A percentile compares a stretch with the other conserved stretches of the same genome.
phyloP scores from a whole-genome alignment of 768 basidiomycete species.

The Grammothele lineata region DNA sequence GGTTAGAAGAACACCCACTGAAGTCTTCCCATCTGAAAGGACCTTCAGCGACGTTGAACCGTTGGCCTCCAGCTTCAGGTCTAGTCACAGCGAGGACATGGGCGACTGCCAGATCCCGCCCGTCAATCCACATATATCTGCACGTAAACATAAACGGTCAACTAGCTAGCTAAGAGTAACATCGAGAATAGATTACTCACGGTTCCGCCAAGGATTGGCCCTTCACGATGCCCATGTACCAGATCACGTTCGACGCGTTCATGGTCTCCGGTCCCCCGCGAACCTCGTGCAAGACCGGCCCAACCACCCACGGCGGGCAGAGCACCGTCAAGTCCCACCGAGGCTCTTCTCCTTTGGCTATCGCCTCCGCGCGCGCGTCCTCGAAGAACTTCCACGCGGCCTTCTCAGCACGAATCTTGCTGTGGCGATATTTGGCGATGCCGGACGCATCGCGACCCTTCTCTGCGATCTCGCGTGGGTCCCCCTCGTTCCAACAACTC shows the following conservation, averaged over 20 bases:
- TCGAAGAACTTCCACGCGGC: slow-evolving; percentile 49
- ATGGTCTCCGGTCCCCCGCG: slow-evolving; percentile 25
- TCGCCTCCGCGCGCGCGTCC: slow-evolving; percentile 31
- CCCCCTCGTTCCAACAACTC: slow-evolving; percentile 56
- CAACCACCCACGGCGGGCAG: slow-evolving; percentile 41
- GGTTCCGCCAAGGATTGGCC: neutral
- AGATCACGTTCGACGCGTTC: slow-evolving; percentile 27
- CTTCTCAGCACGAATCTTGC: slow-evolving; percentile 59
- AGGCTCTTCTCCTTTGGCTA: slow-evolving; percentile 20
- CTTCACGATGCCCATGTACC: slow-evolving; percentile 5
- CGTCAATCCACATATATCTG: slow-evolving; percentile 26
- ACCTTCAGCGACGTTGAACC: slow-evolving; percentile 29
- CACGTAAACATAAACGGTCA: no score
- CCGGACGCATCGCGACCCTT: slow-evolving; percentile 41
- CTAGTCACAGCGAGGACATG: slow-evolving; percentile 24
- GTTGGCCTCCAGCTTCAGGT: slow-evolving; percentile 30
- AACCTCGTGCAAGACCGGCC: slow-evolving; percentile 27
- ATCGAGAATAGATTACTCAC: no score
- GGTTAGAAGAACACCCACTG: neutral
- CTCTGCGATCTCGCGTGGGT: slow-evolving; percentile 40
- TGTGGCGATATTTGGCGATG: slow-evolving; percentile 45
- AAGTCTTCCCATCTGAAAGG: slow-evolving; percentile 11
- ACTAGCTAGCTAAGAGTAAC: no score
- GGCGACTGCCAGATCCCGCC: slow-evolving; percentile 29
- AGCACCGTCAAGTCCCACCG: slow-evolving; percentile 48